A percentile compares a stretch with the other conserved stretches of the same genome.
Evolutionary conservation across 495 filamentous ascomycete species (phyloP).

Genomic region (Echria macrotheca): DNA sequence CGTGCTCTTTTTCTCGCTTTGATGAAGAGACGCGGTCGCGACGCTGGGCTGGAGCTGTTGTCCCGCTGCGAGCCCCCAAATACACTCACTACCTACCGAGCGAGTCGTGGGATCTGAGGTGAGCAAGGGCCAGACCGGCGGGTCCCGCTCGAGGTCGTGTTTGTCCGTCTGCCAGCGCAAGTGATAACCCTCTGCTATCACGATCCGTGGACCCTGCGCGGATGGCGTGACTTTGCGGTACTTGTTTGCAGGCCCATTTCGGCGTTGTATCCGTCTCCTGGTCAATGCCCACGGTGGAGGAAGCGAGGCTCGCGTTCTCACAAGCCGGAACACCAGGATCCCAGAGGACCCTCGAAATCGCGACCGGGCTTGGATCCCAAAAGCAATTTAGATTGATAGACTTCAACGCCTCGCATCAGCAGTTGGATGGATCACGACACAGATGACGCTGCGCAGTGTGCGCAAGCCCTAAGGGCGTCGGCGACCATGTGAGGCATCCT

Average conservation of each 20-base stretch:
- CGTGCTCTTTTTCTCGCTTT: no score
- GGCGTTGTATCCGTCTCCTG: neutral
- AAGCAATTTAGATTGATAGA: conserved; percentile 5
- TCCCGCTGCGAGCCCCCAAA: no score
- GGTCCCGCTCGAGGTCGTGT: no score
- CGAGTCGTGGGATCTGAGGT: no score
- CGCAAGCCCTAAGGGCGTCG: neutral
- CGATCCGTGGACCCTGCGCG: neutral
- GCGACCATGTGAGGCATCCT: conserved; percentile 19
- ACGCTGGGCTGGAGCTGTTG: no score
- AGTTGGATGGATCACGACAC: neutral
- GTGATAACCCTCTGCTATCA: no score
- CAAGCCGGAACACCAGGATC: neutral
- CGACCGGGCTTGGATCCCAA: neutral
- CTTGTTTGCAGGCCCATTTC: neutral
- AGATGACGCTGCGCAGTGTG: neutral
- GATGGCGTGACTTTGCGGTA: neutral
- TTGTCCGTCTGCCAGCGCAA: no score
- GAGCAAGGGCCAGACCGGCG: no score
- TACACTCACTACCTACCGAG: no score
- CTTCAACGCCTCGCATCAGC: conserved; percentile 3
- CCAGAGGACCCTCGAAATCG: neutral
- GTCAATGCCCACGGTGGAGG: neutral
- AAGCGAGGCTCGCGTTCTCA: neutral
- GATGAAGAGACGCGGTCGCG: no score